phyloP scores from a whole-genome alignment of 768 basidiomycete species.

The Tricholoma bakamatsutake region DNA sequence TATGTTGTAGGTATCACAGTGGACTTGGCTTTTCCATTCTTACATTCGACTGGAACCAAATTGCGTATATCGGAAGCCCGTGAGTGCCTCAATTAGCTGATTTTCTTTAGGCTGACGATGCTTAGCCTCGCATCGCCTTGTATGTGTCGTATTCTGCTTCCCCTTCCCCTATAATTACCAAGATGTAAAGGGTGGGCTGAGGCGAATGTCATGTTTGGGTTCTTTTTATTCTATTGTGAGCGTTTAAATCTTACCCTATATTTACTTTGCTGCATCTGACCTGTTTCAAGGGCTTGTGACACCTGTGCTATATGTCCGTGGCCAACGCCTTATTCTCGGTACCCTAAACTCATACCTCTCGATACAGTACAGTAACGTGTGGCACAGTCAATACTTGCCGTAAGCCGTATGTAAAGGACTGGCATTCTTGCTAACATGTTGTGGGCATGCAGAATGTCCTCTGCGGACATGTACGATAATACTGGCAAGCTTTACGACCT shows the following conservation, averaged over 20 bases:
- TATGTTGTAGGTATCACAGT: conserved; percentile 28
- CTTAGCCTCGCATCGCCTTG: conserved; percentile 43
- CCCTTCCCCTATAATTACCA: conserved; percentile 10
- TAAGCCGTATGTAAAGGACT: conserved; percentile 20
- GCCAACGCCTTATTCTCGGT: neutral
- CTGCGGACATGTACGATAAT: conserved; percentile 55
- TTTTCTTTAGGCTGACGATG: conserved; percentile 2
- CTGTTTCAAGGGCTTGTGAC: conserved; percentile 38
- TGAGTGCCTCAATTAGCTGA: conserved; percentile 22
- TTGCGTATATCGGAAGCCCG: conserved; percentile 66
- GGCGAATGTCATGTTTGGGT: conserved; percentile 59
- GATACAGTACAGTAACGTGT: conserved; percentile 44
- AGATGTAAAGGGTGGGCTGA: conserved; percentile 60
- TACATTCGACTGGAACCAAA: conserved; percentile 61
- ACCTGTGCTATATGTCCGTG: conserved; percentile 40
- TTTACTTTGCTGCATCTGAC: neutral
- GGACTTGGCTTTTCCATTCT: conserved; percentile 48
- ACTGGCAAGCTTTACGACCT: conserved; percentile 42
- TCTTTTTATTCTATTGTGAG: conserved; percentile 62
- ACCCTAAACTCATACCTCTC: conserved; percentile 11
- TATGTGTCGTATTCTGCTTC: conserved; percentile 17
- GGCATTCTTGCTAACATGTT: conserved; percentile 9
- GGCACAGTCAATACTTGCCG: conserved; percentile 57
- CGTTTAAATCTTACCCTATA: conserved; percentile 4
- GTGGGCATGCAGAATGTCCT: conserved; percentile 30